Base-by-base conservation (phyloP, 176 grass and related monocot species). In the Hordeum marinum region DNA sequence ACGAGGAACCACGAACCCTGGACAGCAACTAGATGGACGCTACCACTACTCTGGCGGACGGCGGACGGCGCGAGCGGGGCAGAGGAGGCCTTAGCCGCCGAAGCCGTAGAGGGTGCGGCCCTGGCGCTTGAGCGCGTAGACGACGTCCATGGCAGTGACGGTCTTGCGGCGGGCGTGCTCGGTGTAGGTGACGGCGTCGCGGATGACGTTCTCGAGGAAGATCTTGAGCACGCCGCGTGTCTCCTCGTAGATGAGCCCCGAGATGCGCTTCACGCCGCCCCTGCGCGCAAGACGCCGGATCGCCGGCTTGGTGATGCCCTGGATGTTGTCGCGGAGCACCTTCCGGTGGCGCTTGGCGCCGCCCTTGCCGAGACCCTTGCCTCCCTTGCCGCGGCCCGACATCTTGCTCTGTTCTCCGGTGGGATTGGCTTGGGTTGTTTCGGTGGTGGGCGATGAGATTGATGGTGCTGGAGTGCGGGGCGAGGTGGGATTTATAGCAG, bases 141-240 rank as follows among this genome's bases (percentile, higher is more conserved):
- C 93, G 39, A 98, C 91, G 63, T 98, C 95, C 91, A 98, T 98
- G 83, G 95, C 91, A 62, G 95, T 98, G 65, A 98, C 91, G 15
- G 93, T 98, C 89, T 98, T 98, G 72, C 95, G 89, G 68, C 95
- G 83, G 29, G 95, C 89, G 72, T 95, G 95, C 89, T 98, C 93
- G 0, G 95, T 98, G 85, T 98, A 98, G 65, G 95, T 98, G 80
- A 98, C 93, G 29, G 93, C 95, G 40, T 98, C 95, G 75, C 95
- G 92, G 85, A 98, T 98, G 46, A 98, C 91, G 58, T 98, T 98
- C 93, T 98, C 93, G 20, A 98, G 93, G 77, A 98, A 98, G 89
- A 98, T 95, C 95, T 97, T 97, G 75, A 97, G 94, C 36, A 97
- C 95, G 78, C 95, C 95, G 52, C 92, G 95, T 11, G 92, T 97